These are phyloP conservation scores for Calonectria naviculata DNA, from an alignment of 2,329 filamentous ascomycete species.

Conservation along the genomic window DNA sequence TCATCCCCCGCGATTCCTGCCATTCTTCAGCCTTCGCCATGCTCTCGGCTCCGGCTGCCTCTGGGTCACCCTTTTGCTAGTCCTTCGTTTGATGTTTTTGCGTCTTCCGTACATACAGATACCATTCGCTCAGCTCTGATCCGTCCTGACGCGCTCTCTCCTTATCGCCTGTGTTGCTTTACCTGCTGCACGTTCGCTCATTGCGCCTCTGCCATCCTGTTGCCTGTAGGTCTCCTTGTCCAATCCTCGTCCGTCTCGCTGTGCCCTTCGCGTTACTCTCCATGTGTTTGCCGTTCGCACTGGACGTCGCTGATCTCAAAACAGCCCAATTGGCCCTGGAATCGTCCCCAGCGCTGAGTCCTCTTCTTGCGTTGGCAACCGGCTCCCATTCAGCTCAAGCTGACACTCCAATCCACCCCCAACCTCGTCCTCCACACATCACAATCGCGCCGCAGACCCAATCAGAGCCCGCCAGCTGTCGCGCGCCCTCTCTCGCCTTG, in stretches of 20 bases:
- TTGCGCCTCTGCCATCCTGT: background rate
- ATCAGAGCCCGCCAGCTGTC: slow-evolving; percentile 51
- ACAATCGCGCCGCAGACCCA: slow-evolving; percentile 41
- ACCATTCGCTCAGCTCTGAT: slow-evolving; percentile 29
- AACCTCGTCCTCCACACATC: slow-evolving; percentile 35
- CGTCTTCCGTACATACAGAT: slow-evolving; percentile 31
- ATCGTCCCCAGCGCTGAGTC: slow-evolving; percentile 29
- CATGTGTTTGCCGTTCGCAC: slow-evolving; percentile 19
- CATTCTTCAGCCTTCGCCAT: slow-evolving; percentile 40
- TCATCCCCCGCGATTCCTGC: slow-evolving; percentile 26
- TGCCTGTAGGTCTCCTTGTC: slow-evolving; percentile 1
- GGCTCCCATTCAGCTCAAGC: slow-evolving; percentile 38
- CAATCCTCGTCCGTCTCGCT: background rate
- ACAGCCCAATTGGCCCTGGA: slow-evolving; percentile 38
- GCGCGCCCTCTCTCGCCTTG: slow-evolving; percentile 39
- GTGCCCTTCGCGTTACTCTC: background rate
- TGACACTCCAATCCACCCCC: slow-evolving; percentile 28
- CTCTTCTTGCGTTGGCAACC: slow-evolving; percentile 30
- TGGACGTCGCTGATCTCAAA: slow-evolving; percentile 28
- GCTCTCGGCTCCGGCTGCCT: slow-evolving; percentile 30
- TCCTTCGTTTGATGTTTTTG: slow-evolving; percentile 37
- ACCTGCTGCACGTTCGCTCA: slow-evolving; percentile 11
- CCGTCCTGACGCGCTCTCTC: slow-evolving; percentile 21
- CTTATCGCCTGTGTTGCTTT: slow-evolving; percentile 13
- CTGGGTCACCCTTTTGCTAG: slow-evolving; percentile 39